Evolutionary conservation across 306 rosid species (phyloP).

Genomic region (Albizia julibrissin): DNA sequence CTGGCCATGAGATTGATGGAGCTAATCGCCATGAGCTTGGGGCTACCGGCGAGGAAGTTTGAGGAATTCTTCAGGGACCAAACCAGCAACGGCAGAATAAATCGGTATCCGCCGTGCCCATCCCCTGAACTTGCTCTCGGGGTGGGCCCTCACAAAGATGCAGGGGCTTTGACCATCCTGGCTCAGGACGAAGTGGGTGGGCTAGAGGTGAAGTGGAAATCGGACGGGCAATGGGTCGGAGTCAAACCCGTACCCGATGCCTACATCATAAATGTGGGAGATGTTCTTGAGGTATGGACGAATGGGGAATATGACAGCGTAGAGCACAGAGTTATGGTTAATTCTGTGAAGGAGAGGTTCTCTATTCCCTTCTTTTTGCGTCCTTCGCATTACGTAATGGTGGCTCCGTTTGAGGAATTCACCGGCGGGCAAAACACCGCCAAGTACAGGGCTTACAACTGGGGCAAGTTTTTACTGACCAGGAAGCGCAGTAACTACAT

Average conservation of each 20-base stretch:
- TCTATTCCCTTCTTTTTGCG: constrained; percentile 38
- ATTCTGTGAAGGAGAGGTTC: constrained; percentile 44
- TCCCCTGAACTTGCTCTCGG: constrained; percentile 77
- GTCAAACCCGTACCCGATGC: constrained; percentile 68
- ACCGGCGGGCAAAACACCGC: constrained; percentile 38
- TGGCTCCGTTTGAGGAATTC: constrained; percentile 42
- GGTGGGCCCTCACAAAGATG: constrained; percentile 86
- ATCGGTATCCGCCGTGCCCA: constrained; percentile 77
- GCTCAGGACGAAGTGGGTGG: constrained; percentile 83
- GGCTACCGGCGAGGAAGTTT: constrained; percentile 48
- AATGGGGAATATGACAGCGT: constrained; percentile 12
- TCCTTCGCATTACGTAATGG: constrained; percentile 46
- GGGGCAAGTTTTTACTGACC: constrained; percentile 46
- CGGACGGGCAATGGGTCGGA: constrained; percentile 71
- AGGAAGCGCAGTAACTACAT: constrained; percentile 52
- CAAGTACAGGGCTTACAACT: constrained; percentile 50
- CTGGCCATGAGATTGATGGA: constrained; percentile 63
- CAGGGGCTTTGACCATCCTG: constrained; percentile 69
- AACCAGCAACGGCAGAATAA: constrained; percentile 57
- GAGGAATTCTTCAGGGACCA: constrained; percentile 54
- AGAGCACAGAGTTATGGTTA: constrained; percentile 26
- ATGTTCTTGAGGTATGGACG: constrained; percentile 59
- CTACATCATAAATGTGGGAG: constrained; percentile 74
- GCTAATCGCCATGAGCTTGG: constrained; percentile 64
- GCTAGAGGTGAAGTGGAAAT: constrained; percentile 57